Conservation (phyloP, 2,329 filamentous ascomycete species). For the Monilinia vaccinii-corymbosi region DNA sequence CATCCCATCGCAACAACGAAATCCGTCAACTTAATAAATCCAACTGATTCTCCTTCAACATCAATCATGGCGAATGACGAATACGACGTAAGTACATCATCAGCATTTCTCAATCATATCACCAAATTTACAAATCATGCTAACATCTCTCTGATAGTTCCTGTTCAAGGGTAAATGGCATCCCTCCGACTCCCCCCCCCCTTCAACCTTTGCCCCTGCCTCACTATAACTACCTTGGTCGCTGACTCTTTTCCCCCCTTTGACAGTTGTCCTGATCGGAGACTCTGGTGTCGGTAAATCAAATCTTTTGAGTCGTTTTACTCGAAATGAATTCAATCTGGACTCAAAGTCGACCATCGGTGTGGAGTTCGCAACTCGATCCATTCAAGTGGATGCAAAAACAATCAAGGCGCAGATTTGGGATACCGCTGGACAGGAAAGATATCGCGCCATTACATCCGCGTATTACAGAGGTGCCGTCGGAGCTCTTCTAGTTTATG, state of each 20-base stretch:
- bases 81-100: slow-evolving; percentile 75
- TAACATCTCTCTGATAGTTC: slow-evolving; percentile 53
- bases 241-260: slow-evolving; percentile 19
- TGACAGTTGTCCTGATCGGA: slow-evolving; percentile 88
- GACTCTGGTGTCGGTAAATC: slow-evolving; percentile 99
- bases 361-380: slow-evolving; percentile 97
- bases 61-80: slow-evolving; percentile 96
- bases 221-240: slow-evolving; percentile 27
- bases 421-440: slow-evolving; percentile 98
- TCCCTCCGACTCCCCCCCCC: slow-evolving; percentile 12
- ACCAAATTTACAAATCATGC: slow-evolving; percentile 16
- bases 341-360: slow-evolving; percentile 99
- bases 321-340: slow-evolving; percentile 98
- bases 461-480: slow-evolving; percentile 98
- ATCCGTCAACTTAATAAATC: slow-evolving; percentile 12
- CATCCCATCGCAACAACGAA: slow-evolving; percentile 8
- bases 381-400: slow-evolving; percentile 98
- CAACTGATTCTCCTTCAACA: slow-evolving; percentile 21
- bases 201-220: slow-evolving; percentile 19
- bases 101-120: not conserved
- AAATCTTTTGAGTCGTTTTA: slow-evolving; percentile 98
- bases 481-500: slow-evolving; percentile 94
- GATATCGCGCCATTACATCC: slow-evolving; percentile 97
- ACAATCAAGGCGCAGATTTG: slow-evolving; percentile 99
- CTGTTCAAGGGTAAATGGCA: slow-evolving; percentile 82